phyloP scores from a whole-genome alignment of 179 eudicot genomes.

The Vitellaria paradoxa region DNA sequence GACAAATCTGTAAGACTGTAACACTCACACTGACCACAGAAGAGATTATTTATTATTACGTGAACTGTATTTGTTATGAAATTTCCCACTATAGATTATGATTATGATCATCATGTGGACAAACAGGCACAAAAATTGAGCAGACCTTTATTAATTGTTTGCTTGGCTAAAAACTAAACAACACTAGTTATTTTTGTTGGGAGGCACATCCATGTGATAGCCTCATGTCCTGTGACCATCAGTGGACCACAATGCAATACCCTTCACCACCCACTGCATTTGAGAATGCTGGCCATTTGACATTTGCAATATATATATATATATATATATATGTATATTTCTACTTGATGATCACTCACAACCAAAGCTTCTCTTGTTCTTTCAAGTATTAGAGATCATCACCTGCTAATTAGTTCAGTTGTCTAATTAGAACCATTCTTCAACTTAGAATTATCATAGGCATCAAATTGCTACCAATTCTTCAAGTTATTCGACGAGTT shows the following conservation, averaged over 20 bases:
- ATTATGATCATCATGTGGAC: neutral
- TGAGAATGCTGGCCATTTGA: neutral
- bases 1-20: no score
- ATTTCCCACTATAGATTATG: neutral
- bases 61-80: no score
- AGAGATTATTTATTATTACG: no score
- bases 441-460: neutral
- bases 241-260: neutral
- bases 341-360: no score
- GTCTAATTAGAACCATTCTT: neutral
- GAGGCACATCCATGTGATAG: conserved; percentile 7
- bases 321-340: neutral
- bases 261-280: neutral
- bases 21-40: no score
- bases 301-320: neutral
- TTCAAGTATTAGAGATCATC: neutral
- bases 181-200: neutral
- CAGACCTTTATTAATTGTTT: neutral
- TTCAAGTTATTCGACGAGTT: neutral
- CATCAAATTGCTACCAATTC: neutral
- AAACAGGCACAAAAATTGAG: neutral
- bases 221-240: conserved; percentile 11
- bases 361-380: neutral
- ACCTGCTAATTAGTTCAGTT: neutral
- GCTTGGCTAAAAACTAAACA: neutral